Evolutionary conservation across 1,284 basidiomycete genomes (phyloP), one percentile per base, ranked within the genome.

Genomic region (Leccinum variabile): DNA sequence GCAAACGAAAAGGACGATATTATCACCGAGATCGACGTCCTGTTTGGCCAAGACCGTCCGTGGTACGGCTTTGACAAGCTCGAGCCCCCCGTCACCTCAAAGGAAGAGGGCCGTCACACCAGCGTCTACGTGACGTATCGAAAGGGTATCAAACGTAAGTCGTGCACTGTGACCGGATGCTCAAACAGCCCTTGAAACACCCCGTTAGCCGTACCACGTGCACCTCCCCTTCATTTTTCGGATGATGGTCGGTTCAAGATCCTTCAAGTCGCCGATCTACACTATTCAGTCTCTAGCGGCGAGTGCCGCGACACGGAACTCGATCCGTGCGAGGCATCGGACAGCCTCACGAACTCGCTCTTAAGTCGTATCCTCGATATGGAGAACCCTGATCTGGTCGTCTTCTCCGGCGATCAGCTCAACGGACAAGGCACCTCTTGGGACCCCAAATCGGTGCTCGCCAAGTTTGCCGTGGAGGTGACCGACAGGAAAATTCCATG

Each of bases 341-440:
- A 96, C 73, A 85, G 87, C 63, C 81, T 90, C 64, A 94, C 94
- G 0, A 82, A 81, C 16, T 80, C 85, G 1, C 84, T 96, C 61
- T 78, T 97, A 32, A 83, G 78, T 1, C 82, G 78, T 28, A 83
- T 88, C 18, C 82, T 97, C n/a, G 92, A 95, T 59, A 76, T 80
- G 9, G 94, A 97, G 76, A 88, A 90, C 68, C 96, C 96, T 0
- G 94, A 97, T 72, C 76, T 99, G 16, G 90, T 98, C 35, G 90
- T 98, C 2, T 95, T 94, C 71, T 87, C 85, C 1, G 92, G 92
- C 0, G 93, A 95, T 73, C 90, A 92, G 74, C 80, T 95, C 14
- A 95, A 95, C 65, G 93, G 93, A 0, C 95, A 98, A 73, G 83
- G 84, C 1, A 94, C 92, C 0, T 88, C 89, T 0, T 98, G 95